A percentile compares a stretch with the other conserved stretches of the same genome.
Conservation (phyloP, 2,329 filamentous ascomycete genomes). For the Periconia macrospinosa region DNA sequence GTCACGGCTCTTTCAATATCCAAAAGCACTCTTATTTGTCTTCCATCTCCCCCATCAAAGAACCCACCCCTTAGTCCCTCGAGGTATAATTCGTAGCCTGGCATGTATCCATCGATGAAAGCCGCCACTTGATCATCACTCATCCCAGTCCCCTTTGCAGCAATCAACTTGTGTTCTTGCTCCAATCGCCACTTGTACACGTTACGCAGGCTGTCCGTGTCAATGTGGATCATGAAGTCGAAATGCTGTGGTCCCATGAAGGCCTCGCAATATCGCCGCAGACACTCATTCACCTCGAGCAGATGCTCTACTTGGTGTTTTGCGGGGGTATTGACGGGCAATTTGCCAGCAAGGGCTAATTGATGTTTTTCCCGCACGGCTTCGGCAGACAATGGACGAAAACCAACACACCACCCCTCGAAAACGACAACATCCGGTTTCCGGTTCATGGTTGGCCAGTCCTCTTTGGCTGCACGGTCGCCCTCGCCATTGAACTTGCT, state of each 20-base stretch:
- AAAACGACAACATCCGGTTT: constrained; percentile 72
- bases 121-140: constrained; percentile 74
- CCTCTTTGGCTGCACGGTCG: constrained; percentile 65
- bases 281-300: constrained; percentile 59
- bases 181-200: constrained; percentile 85
- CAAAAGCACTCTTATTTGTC: constrained; percentile 55
- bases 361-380: constrained; percentile 58
- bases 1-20: constrained; percentile 50
- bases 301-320: constrained; percentile 60
- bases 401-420: constrained; percentile 91
- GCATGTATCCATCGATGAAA: constrained; percentile 69
- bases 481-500: constrained; percentile 74
- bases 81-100: constrained; percentile 60
- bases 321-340: constrained; percentile 51
- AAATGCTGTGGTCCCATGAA: constrained; percentile 49
- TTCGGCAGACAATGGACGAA: constrained; percentile 64
- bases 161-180: constrained; percentile 73
- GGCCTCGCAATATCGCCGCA: constrained; percentile 55
- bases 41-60: constrained; percentile 47
- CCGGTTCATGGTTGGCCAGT: constrained; percentile 64
- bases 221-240: constrained; percentile 67
- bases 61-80: constrained; percentile 53
- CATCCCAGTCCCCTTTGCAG: constrained; percentile 74
- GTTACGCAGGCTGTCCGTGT: constrained; percentile 71
- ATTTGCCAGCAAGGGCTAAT: constrained; percentile 52